Percentiles rank a stretch among this genome's conserved stretches.
These are phyloP conservation scores for Keithomyces neogunnii DNA, from an alignment of 2,329 filamentous ascomycete genomes.

Conservation along the genomic window DNA sequence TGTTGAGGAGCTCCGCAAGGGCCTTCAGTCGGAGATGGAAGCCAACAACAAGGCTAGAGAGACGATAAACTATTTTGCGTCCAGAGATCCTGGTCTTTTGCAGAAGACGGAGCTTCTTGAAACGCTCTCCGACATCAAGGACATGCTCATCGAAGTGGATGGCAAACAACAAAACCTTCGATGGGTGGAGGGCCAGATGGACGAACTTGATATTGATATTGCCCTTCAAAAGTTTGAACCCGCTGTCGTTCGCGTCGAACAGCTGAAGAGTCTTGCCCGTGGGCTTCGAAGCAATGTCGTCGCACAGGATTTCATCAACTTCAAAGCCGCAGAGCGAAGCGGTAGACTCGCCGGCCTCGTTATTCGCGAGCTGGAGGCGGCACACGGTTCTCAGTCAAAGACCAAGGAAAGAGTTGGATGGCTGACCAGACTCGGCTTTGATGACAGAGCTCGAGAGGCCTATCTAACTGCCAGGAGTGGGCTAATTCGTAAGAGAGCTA, in stretches of 20 bases:
- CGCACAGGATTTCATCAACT: slow-evolving; percentile 85
- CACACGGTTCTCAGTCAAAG: slow-evolving; percentile 66
- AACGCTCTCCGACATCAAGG: slow-evolving; percentile 67
- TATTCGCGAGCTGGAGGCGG: slow-evolving; percentile 67
- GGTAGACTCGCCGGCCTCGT: slow-evolving; percentile 68
- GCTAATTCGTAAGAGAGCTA: slow-evolving; percentile 71
- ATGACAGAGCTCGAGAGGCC: slow-evolving; percentile 79
- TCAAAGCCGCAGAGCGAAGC: slow-evolving; percentile 82
- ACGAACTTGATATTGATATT: slow-evolving; percentile 93
- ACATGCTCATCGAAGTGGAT: slow-evolving; percentile 90
- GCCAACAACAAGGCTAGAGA: slow-evolving; percentile 77
- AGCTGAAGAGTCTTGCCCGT: slow-evolving; percentile 69
- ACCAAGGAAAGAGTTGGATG: slow-evolving; percentile 77
- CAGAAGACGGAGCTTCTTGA: slow-evolving; percentile 77
- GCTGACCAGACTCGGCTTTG: slow-evolving; percentile 80
- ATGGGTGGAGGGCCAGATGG: slow-evolving; percentile 92
- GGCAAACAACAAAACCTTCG: slow-evolving; percentile 93
- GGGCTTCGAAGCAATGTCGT: slow-evolving; percentile 77
- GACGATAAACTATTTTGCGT: slow-evolving; percentile 78
- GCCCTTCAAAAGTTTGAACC: slow-evolving; percentile 83
- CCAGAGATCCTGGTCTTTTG: slow-evolving; percentile 65
- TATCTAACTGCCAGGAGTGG: slow-evolving; percentile 74
- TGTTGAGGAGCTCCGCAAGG: slow-evolving; percentile 83
- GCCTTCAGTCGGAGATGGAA: slow-evolving; percentile 76
- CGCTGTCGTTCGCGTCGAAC: slow-evolving; percentile 77